Percentiles rank a stretch among this genome's conserved stretches.
These are phyloP conservation scores for Salix exigua DNA, from an alignment of 345 rosid species.

Conservation along the genomic window DNA sequence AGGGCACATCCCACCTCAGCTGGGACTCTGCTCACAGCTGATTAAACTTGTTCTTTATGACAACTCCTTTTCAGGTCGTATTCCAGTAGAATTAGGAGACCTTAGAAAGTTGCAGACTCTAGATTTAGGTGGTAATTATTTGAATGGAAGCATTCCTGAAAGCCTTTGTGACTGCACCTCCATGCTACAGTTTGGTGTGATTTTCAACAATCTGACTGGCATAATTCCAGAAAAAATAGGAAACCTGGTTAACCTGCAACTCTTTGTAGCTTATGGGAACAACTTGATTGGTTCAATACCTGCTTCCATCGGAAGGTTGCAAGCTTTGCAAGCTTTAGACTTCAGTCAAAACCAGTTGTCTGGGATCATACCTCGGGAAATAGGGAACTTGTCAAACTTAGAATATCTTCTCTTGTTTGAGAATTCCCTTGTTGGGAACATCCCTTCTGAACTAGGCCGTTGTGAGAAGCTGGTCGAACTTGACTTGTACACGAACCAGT, in stretches of 20 bases:
- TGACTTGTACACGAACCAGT: conserved; percentile 47
- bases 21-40: conserved; percentile 56
- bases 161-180: conserved; percentile 53
- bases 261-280: conserved; percentile 40
- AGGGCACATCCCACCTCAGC: conserved; percentile 54
- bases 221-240: conserved; percentile 52
- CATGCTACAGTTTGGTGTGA: conserved; percentile 40
- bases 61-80: conserved; percentile 59
- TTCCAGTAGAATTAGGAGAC: conserved; percentile 57
- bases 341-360: conserved; percentile 54
- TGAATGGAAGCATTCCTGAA: conserved; percentile 59
- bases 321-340: conserved; percentile 49
- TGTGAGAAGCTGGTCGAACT: conserved; percentile 51
- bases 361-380: conserved; percentile 55
- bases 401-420: conserved; percentile 28
- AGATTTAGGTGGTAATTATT: conserved; percentile 55
- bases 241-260: conserved; percentile 53
- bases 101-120: conserved; percentile 46
- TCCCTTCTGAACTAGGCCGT: conserved; percentile 59
- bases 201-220: conserved; percentile 62
- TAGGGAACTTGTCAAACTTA: conserved; percentile 66
- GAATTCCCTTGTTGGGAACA: conserved; percentile 56
- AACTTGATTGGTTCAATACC: conserved; percentile 60
- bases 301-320: conserved; percentile 47
- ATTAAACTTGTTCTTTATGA: conserved; percentile 38